Conservation (phyloP, 768 basidiomycete species). For the Mycena galopus region DNA sequence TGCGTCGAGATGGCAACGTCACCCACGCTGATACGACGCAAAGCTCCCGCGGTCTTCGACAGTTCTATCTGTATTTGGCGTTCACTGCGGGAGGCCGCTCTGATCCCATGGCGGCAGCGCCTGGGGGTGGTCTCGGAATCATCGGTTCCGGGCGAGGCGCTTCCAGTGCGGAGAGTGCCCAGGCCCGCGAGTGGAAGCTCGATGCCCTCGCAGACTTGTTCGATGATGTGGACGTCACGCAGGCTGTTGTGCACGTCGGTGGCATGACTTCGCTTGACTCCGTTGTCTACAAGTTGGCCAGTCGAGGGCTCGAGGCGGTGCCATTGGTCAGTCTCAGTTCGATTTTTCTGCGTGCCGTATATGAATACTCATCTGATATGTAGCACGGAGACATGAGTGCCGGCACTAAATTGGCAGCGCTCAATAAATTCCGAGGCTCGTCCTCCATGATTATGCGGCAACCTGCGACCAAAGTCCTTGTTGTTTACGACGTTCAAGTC, state of each 20-base stretch:
- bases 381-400: conserved; percentile 96
- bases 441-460: conserved; percentile 73
- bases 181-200: conserved; percentile 94
- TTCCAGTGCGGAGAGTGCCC: conserved; percentile 84
- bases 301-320: conserved; percentile 87
- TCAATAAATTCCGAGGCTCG: conserved; percentile 85
- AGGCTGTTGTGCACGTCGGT: conserved; percentile 90
- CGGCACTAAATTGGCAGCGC: conserved; percentile 80
- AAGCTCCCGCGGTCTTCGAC: conserved; percentile 87
- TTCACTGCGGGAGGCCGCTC: conserved; percentile 89
- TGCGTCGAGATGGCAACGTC: conserved; percentile 90
- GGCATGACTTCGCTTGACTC: conserved; percentile 89
- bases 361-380: conserved; percentile 33
- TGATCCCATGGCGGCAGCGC: conserved; percentile 60
- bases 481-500: conserved; percentile 94
- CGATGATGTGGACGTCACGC: conserved; percentile 85
- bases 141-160: conserved; percentile 93
- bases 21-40: conserved; percentile 74
- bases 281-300: conserved; percentile 91
- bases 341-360: conserved; percentile 8
- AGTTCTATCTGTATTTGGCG: conserved; percentile 96
- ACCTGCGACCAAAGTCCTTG: conserved; percentile 78
- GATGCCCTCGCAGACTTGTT: conserved; percentile 92
- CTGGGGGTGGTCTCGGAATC: conserved; percentile 81
- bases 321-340: conserved; percentile 74